These are phyloP conservation scores for Diplodia scrobiculata DNA, from an alignment of 2,329 filamentous ascomycete species.

Conservation along the genomic window DNA sequence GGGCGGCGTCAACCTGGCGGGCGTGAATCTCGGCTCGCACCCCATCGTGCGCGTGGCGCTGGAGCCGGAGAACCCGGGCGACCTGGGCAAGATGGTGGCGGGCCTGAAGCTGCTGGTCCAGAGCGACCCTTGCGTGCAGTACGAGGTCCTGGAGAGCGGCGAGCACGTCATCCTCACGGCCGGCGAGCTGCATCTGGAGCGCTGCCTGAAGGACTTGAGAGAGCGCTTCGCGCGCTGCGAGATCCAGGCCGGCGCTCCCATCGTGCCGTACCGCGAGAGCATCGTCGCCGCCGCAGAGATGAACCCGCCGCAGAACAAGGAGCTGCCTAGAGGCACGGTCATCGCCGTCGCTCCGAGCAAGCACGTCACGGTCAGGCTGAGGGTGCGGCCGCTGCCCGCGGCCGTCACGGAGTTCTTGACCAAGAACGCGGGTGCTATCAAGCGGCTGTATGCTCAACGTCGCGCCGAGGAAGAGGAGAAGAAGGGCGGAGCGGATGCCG, in stretches of 20 bases:
- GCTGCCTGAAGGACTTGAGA: conserved; percentile 87
- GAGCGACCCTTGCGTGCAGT: conserved; percentile 93
- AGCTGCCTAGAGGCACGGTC: conserved; percentile 80
- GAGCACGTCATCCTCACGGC: conserved; percentile 95
- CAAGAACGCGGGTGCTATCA: conserved; percentile 78
- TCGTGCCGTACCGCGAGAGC: conserved; percentile 93
- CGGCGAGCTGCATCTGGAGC: conserved; percentile 89
- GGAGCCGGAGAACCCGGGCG: conserved; percentile 87
- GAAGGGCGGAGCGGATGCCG: conserved; percentile 42
- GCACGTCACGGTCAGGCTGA: conserved; percentile 74
- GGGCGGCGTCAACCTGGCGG: conserved; percentile 86
- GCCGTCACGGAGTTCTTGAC: conserved; percentile 81
- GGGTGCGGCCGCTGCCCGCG: conserved; percentile 75
- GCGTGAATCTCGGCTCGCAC: conserved; percentile 75
- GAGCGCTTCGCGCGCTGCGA: conserved; percentile 93
- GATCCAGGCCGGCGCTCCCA: conserved; percentile 89
- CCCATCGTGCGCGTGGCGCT: conserved; percentile 94
- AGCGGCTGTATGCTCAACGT: conserved; percentile 72
- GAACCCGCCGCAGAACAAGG: conserved; percentile 81
- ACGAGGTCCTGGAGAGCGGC: conserved; percentile 87
- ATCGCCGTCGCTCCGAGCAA: conserved; percentile 78
- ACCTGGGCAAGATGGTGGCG: conserved; percentile 91
- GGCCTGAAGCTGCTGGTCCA: conserved; percentile 86
- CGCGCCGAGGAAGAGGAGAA: conserved; percentile 54
- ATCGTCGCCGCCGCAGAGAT: conserved; percentile 88